A percentile compares a stretch with the other conserved stretches of the same genome.
Evolutionary conservation across 1,284 basidiomycete genomes (phyloP).

Genomic region (Ceratobasidium papillatum): DNA sequence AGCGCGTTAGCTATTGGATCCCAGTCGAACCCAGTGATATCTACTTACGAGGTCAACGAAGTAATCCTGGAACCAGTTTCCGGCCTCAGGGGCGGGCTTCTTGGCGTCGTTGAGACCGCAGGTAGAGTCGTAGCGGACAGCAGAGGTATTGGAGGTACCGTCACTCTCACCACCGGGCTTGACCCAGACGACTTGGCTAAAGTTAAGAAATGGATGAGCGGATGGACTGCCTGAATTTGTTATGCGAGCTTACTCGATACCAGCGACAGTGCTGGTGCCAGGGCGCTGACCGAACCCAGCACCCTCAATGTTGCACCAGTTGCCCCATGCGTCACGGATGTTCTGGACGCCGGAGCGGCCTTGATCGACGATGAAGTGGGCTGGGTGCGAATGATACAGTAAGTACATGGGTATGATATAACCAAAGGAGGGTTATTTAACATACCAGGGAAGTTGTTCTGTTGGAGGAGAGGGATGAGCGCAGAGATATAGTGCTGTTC

Average conservation of each 20-base stretch:
- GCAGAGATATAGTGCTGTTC: conserved; percentile 69
- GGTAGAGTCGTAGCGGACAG: conserved; percentile 65
- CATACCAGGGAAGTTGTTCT: conserved; percentile 62
- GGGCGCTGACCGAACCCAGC: conserved; percentile 70
- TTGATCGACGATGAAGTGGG: conserved; percentile 69
- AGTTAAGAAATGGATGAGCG: not conserved
- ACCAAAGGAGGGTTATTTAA: too few relatives aligned
- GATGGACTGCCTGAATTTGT: conserved; percentile 55
- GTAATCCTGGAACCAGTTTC: conserved; percentile 63
- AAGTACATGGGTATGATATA: not conserved
- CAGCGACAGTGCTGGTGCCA: conserved; percentile 57
- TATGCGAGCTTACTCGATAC: conserved; percentile 50
- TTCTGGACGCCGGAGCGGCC: conserved; percentile 69
- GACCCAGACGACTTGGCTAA: conserved; percentile 63
- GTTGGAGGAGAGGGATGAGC: conserved; percentile 59
- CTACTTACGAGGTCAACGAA: conserved; percentile 36
- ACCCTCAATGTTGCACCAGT: conserved; percentile 69
- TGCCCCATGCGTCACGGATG: conserved; percentile 64
- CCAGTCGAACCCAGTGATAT: conserved; percentile 40
- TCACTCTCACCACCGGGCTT: conserved; percentile 75
- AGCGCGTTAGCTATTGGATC: conserved; percentile 70
- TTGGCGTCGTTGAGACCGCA: conserved; percentile 61
- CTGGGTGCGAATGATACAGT: not conserved
- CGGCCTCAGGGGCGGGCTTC: conserved; percentile 67
- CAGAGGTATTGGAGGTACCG: conserved; percentile 66